A percentile compares a stretch with the other conserved stretches of the same genome.
Conservation (phyloP, 306 rosid species). For the Ammopiptanthus mongolicus region DNA sequence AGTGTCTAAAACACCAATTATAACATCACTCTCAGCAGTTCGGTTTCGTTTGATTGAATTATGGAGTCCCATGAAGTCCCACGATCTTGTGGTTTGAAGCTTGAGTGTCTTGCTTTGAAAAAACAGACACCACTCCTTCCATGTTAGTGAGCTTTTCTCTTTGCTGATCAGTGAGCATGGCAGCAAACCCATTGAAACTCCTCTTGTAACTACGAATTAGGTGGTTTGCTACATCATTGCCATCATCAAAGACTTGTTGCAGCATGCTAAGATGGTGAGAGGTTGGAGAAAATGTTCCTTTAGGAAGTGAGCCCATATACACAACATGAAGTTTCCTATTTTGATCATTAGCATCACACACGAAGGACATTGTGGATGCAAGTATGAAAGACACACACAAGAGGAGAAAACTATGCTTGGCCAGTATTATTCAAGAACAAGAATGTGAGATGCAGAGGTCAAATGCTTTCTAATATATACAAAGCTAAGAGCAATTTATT, state of each 20-base stretch:
- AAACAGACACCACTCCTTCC: constrained; percentile 37
- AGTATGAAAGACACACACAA: background rate
- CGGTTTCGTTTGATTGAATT: background rate
- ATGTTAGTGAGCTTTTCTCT: background rate
- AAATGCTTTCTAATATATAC: background rate
- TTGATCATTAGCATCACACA: background rate
- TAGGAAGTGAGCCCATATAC: constrained; percentile 5
- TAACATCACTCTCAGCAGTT: constrained; percentile 15
- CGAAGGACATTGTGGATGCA: background rate
- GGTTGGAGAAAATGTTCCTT: background rate
- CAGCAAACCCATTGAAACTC: constrained; percentile 26
- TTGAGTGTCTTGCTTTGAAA: constrained; percentile 24
- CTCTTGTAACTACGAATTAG: background rate
- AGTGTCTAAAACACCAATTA: constrained; percentile 38
- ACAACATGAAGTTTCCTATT: background rate
- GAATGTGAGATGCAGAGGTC: background rate
- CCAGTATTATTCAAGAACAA: background rate
- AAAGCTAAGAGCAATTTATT: too few relatives aligned
- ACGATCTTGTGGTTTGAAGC: constrained; percentile 44
- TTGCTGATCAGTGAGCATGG: background rate
- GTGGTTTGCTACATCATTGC: background rate
- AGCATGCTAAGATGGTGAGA: constrained; percentile 14
- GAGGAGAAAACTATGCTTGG: background rate
- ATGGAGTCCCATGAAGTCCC: constrained; percentile 40
- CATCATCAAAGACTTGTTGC: background rate